phyloP scores from a whole-genome alignment of 2,329 filamentous ascomycete species.

The Plenodomus lindquistii region DNA sequence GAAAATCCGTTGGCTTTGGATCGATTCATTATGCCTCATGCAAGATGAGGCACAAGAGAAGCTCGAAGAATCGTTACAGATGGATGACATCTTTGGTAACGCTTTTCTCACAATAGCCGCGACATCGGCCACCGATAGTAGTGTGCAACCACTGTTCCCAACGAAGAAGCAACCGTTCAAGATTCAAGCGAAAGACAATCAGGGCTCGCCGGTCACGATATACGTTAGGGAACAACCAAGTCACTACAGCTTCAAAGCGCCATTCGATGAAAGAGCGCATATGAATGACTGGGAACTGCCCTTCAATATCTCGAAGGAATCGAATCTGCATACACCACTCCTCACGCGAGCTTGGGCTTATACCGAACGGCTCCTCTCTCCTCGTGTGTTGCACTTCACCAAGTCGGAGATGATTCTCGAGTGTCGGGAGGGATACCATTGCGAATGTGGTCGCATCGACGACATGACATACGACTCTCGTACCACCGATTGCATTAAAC shows the following conservation, averaged over 20 bases:
- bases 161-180: constrained; percentile 32
- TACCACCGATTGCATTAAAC: constrained; percentile 39
- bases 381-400: constrained; percentile 39
- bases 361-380: constrained; percentile 35
- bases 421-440: constrained; percentile 42
- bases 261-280: constrained; percentile 37
- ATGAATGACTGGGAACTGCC: constrained; percentile 44
- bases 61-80: constrained; percentile 29
- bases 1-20: constrained; percentile 44
- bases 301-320: constrained; percentile 36
- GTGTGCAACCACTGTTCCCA: constrained; percentile 30
- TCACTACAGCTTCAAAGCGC: constrained; percentile 43
- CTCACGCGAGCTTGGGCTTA: constrained; percentile 42
- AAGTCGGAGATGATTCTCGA: constrained; percentile 43
- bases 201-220: constrained; percentile 34
- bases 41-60: constrained; percentile 37
- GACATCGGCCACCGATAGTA: constrained; percentile 36
- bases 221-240: constrained; percentile 42
- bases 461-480: constrained; percentile 35
- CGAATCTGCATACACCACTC: constrained; percentile 36
- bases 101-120: constrained; percentile 41
- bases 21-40: constrained; percentile 40
- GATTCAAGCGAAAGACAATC: constrained; percentile 39
- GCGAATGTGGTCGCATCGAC: constrained; percentile 42
- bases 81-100: constrained; percentile 37